Evolutionary conservation across 2,329 filamentous ascomycete genomes (phyloP).

Genomic region (Uncinocarpus reesii): DNA sequence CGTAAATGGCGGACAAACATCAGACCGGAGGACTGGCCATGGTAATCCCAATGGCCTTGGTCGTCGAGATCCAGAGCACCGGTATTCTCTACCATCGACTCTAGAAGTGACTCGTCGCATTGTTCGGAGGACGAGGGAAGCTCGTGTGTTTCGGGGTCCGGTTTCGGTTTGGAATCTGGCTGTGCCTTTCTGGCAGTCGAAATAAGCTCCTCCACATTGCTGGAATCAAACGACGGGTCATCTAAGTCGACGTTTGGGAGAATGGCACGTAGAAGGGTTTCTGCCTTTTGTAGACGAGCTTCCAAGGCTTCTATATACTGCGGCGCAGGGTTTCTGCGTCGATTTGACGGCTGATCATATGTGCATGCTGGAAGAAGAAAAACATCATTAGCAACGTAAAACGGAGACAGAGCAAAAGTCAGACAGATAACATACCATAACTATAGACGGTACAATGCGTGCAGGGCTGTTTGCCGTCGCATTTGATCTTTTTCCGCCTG

Average conservation of each 20-base stretch:
- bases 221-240: constrained; percentile 70
- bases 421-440: constrained; percentile 67
- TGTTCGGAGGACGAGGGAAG: constrained; percentile 27
- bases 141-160: constrained; percentile 19
- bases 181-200: constrained; percentile 33
- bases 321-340: constrained; percentile 77
- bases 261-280: constrained; percentile 65
- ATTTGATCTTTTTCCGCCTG: constrained; percentile 77
- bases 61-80: constrained; percentile 88
- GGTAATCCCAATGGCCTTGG: constrained; percentile 85
- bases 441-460: constrained; percentile 97
- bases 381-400: background rate
- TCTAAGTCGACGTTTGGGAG: constrained; percentile 76
- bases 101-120: constrained; percentile 61
- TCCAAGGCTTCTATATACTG: constrained; percentile 90
- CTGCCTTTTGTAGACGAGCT: constrained; percentile 68
- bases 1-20: constrained; percentile 81
- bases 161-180: constrained; percentile 15
- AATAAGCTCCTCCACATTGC: constrained; percentile 52
- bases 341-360: constrained; percentile 89
- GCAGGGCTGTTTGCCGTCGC: constrained; percentile 75
- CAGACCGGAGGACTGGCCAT: constrained; percentile 82
- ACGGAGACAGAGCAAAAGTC: background rate
- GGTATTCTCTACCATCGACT: constrained; percentile 90
- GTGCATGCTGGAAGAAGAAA: constrained; percentile 59